Conservation (phyloP, 495 filamentous ascomycete genomes). For the Corynascus novoguineensis region DNA sequence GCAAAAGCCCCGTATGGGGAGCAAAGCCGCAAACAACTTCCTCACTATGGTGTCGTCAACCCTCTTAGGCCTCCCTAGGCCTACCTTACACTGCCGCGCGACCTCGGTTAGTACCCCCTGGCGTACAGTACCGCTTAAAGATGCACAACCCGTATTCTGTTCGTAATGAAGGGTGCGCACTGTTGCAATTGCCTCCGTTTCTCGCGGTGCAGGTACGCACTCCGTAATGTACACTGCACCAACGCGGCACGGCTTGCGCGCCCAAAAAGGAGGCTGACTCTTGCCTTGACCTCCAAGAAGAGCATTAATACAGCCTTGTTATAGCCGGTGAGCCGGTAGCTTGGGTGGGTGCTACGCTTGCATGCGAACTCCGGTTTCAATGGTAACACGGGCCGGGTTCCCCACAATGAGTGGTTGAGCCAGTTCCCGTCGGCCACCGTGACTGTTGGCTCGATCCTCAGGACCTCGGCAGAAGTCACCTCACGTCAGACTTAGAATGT, state of each 20-base stretch:
- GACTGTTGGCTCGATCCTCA: neutral
- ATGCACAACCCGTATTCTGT: no score
- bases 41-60: no score
- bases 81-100: no score
- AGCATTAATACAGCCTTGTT: constrained; percentile 2
- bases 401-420: neutral
- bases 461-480: neutral
- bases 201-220: neutral
- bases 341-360: neutral
- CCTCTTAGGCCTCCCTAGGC: no score
- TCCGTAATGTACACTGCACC: no score
- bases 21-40: no score
- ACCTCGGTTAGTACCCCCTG: neutral
- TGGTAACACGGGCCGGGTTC: neutral
- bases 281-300: neutral
- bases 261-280: neutral
- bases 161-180: neutral
- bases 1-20: no score
- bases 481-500: neutral
- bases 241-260: neutral
- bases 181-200: neutral
- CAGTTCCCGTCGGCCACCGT: neutral
- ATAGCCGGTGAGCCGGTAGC: constrained; percentile 12
- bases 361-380: constrained; percentile 1
- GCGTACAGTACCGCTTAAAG: neutral